Evolutionary conservation across 202 grass and related monocot genomes (phyloP).

Genomic region (Eragrostis tef): DNA sequence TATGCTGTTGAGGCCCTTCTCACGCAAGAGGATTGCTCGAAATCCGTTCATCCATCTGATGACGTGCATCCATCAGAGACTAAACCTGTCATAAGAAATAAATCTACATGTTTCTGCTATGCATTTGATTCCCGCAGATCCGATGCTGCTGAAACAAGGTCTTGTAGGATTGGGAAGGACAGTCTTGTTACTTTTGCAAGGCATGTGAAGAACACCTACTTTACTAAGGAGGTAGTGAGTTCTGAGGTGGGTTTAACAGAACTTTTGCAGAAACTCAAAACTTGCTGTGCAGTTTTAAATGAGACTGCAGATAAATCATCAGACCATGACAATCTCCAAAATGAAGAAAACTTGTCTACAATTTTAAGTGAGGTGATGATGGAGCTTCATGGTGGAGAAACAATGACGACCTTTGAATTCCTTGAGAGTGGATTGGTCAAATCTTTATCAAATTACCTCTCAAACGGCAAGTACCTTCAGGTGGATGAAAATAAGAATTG

Average conservation of each 20-base stretch:
- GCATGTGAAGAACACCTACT: conserved; percentile 77
- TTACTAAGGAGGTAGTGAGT: conserved; percentile 67
- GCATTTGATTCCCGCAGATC: conserved; percentile 66
- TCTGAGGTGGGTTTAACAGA: conserved; percentile 75
- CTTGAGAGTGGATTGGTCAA: conserved; percentile 90
- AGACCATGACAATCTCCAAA: conserved; percentile 48
- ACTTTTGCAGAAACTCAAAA: conserved; percentile 84
- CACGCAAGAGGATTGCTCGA: conserved; percentile 63
- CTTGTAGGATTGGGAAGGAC: conserved; percentile 66
- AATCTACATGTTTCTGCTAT: conserved; percentile 86
- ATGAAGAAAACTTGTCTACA: conserved; percentile 74
- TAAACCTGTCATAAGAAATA: conserved; percentile 56
- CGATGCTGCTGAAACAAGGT: conserved; percentile 56
- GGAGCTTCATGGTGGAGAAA: conserved; percentile 83
- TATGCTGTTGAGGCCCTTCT: conserved; percentile 80
- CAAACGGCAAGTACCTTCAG: conserved; percentile 74
- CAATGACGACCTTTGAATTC: conserved; percentile 99
- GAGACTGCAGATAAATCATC: conserved; percentile 63
- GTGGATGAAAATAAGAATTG: conserved; percentile 37
- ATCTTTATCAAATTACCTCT: conserved; percentile 86
- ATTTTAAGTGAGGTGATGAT: conserved; percentile 90
- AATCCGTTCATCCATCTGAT: conserved; percentile 51
- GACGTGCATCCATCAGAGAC: conserved; percentile 51
- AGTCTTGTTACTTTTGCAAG: conserved; percentile 66
- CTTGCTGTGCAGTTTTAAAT: conserved; percentile 79